Evolutionary conservation across 2,329 filamentous ascomycete species (phyloP).

Genomic region (Stemphylium vesicarium): DNA sequence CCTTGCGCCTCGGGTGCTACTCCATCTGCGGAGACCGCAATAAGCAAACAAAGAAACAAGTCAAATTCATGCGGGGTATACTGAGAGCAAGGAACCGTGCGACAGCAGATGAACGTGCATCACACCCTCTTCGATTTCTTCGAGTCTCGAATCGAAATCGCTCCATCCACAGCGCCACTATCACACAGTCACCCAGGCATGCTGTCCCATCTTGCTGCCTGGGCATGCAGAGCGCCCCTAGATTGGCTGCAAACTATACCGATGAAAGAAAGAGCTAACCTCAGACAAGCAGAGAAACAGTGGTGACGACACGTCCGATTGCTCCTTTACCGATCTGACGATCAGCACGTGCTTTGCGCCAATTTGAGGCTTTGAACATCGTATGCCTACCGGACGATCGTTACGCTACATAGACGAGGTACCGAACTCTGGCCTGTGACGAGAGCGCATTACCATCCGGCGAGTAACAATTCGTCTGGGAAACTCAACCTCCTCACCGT

Average conservation of each 20-base stretch:
- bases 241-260: neutral
- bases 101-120: neutral
- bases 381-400: conserved; percentile 1
- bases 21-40: neutral
- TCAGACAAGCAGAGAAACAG: neutral
- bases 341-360: conserved; percentile 1
- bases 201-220: neutral
- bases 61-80: conserved; percentile 7
- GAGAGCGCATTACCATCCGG: neutral
- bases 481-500: too few relatives aligned
- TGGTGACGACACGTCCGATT: neutral
- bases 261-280: neutral
- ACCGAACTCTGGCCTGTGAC: neutral
- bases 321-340: neutral
- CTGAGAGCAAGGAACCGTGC: neutral
- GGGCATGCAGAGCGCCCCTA: neutral
- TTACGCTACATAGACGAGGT: neutral
- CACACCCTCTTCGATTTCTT: neutral
- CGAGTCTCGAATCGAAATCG: neutral
- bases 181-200: neutral
- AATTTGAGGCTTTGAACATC: neutral
- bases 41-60: conserved; percentile 1
- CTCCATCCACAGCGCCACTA: neutral
- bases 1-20: conserved; percentile 15
- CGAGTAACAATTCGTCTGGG: neutral